phyloP scores from a whole-genome alignment of 768 basidiomycete species.

The Naganishia onofrii region DNA sequence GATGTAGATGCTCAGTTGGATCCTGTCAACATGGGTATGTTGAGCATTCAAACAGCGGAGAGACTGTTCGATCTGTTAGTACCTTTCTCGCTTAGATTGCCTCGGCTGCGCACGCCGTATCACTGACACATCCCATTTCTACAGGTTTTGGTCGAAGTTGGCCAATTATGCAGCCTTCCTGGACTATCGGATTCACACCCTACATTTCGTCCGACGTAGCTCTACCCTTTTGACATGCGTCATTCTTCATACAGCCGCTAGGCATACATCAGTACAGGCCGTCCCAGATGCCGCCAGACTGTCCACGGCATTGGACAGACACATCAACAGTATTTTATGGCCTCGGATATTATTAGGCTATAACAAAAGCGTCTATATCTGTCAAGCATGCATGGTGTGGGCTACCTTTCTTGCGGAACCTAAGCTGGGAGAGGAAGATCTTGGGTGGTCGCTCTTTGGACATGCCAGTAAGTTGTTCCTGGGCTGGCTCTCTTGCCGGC shows the following conservation, averaged over 20 bases:
- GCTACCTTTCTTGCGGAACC: conserved; percentile 25
- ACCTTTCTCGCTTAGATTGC: not conserved
- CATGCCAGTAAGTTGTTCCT: conserved; percentile 21
- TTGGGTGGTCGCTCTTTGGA: conserved; percentile 29
- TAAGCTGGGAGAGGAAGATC: conserved; percentile 24
- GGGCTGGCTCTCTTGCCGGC: not conserved
- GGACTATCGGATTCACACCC: conserved; percentile 8
- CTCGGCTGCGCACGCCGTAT: not conserved
- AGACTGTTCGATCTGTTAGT: conserved; percentile 19
- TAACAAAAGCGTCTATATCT: conserved; percentile 26
- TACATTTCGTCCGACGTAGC: conserved; percentile 5
- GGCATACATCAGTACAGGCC: conserved; percentile 5
- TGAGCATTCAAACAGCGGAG: conserved; percentile 6
- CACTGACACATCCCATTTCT: not conserved
- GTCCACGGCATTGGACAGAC: conserved; percentile 12
- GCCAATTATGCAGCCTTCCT: conserved; percentile 23
- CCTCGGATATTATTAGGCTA: conserved; percentile 9
- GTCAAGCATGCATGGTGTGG: conserved; percentile 28
- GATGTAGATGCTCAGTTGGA: conserved; percentile 26
- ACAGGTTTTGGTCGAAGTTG: conserved; percentile 22
- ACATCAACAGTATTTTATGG: conserved; percentile 26
- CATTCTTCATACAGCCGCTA: conserved; percentile 13
- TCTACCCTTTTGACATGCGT: conserved; percentile 16
- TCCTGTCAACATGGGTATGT: conserved; percentile 26
- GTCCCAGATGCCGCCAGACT: not conserved